Evolutionary conservation across 2,329 filamentous ascomycete species (phyloP), one percentile per base, ranked within the genome.

Genomic region (Dactylellina haptotyla): DNA sequence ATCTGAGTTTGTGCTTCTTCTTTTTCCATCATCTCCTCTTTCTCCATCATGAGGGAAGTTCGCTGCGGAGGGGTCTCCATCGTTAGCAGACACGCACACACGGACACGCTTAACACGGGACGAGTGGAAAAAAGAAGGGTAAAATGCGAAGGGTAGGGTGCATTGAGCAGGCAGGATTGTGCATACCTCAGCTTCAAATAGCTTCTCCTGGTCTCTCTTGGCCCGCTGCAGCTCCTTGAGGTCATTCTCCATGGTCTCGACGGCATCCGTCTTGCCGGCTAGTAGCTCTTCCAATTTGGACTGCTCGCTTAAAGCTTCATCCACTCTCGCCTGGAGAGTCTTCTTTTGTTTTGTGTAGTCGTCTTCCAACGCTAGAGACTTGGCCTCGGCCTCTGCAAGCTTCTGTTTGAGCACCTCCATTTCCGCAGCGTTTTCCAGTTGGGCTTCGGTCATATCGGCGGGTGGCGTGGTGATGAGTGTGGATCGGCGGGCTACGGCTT

Each of bases 1-100:
- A 94, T 90, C 67, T 87, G 85, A 81, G 96, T 92, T 86, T 98
- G 89, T 81, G 97, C 93, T 79, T 97, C 93, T 80, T 97, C 93
- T 66, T 89, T 87, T 77, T 89, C 90, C 62, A 87, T 85, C 81
- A 93, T 90, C 77, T 96, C 92, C 76, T 97, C 93, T 83, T 96
- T 95, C 81, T 98, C 94, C 59, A 37, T 76, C 70, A 63, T 75
- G 71, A 51, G 76, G 70, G 50, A 56, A 72, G 48, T 76, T 77
- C 77, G 77, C 45, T 67, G 56, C n/a, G n/a, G n/a, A 41, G 28
- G 57, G 25, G 59, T 18, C 18, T 75, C 56, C 75, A 71, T 63
- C n/a, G n/a, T n/a, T 50, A 75, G 37, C 43, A 51, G 62, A 23
- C 26, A 12, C 16, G 30, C 9, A 4, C 8, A 6, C 4, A 20